Percentiles rank a stretch among this genome's conserved stretches.
Conservation (phyloP, 2,329 filamentous ascomycete species). For the Hymenoscyphus fructigenus region DNA sequence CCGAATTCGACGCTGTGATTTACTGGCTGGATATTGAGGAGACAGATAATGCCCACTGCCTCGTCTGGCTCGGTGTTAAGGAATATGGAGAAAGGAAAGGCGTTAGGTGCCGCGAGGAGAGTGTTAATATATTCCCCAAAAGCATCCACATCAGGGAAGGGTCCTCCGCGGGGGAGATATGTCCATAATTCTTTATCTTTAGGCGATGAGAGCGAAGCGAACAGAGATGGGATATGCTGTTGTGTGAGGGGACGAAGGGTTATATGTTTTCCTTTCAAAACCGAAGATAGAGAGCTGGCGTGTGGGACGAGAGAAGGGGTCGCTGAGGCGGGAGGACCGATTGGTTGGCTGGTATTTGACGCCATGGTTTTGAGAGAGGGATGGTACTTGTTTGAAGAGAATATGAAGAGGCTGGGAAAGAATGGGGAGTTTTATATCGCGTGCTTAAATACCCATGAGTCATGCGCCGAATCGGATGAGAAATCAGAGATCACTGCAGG, state of each 20-base stretch:
- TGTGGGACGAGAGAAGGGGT: slow-evolving; percentile 17
- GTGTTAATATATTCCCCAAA: slow-evolving; percentile 35
- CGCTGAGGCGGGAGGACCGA: slow-evolving; percentile 12
- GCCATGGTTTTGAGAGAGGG: background rate
- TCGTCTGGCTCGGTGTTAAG: background rate
- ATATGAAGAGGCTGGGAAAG: background rate
- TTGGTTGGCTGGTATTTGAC: background rate
- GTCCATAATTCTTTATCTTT: slow-evolving; percentile 39
- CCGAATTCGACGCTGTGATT: slow-evolving; percentile 59
- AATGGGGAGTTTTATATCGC: background rate
- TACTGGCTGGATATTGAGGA: slow-evolving; percentile 47
- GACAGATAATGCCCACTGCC: slow-evolving; percentile 42
- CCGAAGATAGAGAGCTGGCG: slow-evolving; percentile 4
- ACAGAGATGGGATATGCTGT: slow-evolving; percentile 27
- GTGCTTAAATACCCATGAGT: background rate
- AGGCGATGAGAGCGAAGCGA: slow-evolving; percentile 21
- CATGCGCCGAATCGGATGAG: background rate
- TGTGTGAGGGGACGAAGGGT: slow-evolving; percentile 23
- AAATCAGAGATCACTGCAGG: background rate
- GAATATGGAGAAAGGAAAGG: slow-evolving; percentile 45
- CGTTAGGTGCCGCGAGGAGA: slow-evolving; percentile 30
- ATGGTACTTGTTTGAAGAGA: background rate
- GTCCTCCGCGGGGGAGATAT: slow-evolving; percentile 41
- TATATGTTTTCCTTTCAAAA: slow-evolving; percentile 20
- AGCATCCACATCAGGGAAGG: slow-evolving; percentile 34